Evolutionary conservation across 306 rosid species (phyloP).

Genomic region (Prunus fruticosa): DNA sequence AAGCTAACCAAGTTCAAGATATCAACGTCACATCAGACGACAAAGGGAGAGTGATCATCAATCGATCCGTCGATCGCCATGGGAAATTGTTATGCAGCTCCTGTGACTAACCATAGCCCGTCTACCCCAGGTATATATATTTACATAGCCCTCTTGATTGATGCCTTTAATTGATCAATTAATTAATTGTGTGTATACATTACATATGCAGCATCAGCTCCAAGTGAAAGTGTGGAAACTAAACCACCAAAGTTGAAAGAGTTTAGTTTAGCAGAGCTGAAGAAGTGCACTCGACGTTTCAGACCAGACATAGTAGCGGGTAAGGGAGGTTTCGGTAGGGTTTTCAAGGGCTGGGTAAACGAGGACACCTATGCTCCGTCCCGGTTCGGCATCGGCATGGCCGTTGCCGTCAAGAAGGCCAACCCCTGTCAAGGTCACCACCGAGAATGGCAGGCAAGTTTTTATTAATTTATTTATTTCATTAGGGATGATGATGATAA

Average conservation of each 20-base stretch:
- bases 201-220: neutral
- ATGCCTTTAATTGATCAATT: too few species aligned
- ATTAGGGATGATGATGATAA: neutral
- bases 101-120: neutral
- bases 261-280: conserved; percentile 57
- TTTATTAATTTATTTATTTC: neutral
- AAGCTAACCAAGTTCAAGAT: too few species aligned
- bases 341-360: conserved; percentile 91
- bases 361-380: conserved; percentile 51
- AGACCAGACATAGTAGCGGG: conserved; percentile 69
- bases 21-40: too few species aligned
- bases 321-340: conserved; percentile 88
- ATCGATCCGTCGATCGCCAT: neutral
- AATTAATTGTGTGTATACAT: neutral
- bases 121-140: neutral
- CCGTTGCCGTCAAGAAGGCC: conserved; percentile 85
- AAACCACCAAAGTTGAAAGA: conserved; percentile 31
- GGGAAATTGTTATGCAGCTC: conserved; percentile 36
- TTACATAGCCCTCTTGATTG: too few species aligned
- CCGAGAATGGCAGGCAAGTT: conserved; percentile 66
- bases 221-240: neutral
- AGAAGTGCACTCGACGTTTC: conserved; percentile 70
- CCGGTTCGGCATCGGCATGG: conserved; percentile 55
- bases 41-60: too few species aligned
- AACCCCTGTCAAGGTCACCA: conserved; percentile 52